Base-by-base conservation (phyloP, 1,284 basidiomycete species). In the Moesziomyces aphidis region DNA sequence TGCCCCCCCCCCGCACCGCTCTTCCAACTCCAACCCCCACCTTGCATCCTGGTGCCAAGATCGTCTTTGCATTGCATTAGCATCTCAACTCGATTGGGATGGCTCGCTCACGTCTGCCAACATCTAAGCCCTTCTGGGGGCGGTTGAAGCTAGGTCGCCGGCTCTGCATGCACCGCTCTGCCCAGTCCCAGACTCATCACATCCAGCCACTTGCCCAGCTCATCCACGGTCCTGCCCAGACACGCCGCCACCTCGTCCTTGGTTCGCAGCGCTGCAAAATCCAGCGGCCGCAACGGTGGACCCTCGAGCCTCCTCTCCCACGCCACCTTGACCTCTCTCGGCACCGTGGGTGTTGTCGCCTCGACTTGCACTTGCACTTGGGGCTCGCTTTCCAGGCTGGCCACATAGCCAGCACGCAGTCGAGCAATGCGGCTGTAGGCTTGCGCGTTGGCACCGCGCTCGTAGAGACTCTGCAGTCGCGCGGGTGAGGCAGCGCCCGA, bases 141-240 rank as follows among this genome's bases (percentile, higher is more conserved):
- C 23, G 26, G 26, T 5, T 26, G 5, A 4, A 1, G 49, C 43
- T 43, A 59, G 26, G 4, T 26, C 22, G 42, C 6, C 6, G 23
- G 49, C 17, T 73, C 63, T 4, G 58, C 36, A 47, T 68, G 58
- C 13, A 79, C 55, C 26, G 76, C 78, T 6, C 65, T 43, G 4
- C 64, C 65, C 28, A 79, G 55, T 0, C 76, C 95, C 86, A 50
- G 87, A 88, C 54, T 92, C 1, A 97, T 89, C 0, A 91, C 88
- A 5, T 90, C 89, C 57, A 98, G 86, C 93, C 93, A 97, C 72
- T 89, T 87, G 3, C 89, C 88, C 47, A 98, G 88, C 76, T 93
- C 91, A 62, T 92, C 91, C 9, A 97, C 90, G 1, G 91, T 92
- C 50, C 87, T 86, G 42, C 90, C 90, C 44, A 97, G 88, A 79